A percentile compares a stretch with the other conserved stretches of the same genome.
Conservation (phyloP, 2,329 filamentous ascomycete genomes). For the Endoconidiophora polonica region DNA sequence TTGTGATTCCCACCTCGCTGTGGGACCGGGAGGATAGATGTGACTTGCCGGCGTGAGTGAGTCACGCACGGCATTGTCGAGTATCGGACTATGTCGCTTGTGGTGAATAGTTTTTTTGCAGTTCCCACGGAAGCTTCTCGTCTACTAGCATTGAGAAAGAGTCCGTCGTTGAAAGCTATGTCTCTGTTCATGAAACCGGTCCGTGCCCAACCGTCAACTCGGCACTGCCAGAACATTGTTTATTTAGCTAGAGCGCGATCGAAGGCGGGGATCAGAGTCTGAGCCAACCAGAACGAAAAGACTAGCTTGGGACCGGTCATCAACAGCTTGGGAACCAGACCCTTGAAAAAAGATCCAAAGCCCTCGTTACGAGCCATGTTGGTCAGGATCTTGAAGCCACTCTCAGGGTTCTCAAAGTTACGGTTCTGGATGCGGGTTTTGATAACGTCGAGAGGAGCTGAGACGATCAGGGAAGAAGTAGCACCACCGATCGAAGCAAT, state of each 20-base stretch:
- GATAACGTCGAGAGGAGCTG: slow-evolving; percentile 91
- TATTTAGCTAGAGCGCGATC: slow-evolving; percentile 31
- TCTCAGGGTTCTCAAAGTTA: slow-evolving; percentile 96
- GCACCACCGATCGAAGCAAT: slow-evolving; percentile 90
- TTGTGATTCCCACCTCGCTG: too few species aligned
- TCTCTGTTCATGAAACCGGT: too few species aligned
- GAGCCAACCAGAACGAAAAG: slow-evolving; percentile 98
- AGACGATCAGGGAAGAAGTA: slow-evolving; percentile 85
- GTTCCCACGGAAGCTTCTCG: too few species aligned
- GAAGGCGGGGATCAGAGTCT: slow-evolving; percentile 93
- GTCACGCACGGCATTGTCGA: too few species aligned
- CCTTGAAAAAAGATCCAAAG: slow-evolving; percentile 84
- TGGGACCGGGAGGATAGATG: too few species aligned
- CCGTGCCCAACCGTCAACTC: too few species aligned
- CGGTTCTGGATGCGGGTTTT: slow-evolving; percentile 97
- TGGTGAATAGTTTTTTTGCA: too few species aligned
- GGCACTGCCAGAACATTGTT: slow-evolving; percentile 4
- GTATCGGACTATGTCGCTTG: too few species aligned
- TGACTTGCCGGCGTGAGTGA: too few species aligned
- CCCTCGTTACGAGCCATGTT: slow-evolving; percentile 94
- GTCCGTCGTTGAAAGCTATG: too few species aligned
- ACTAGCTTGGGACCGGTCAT: slow-evolving; percentile 99
- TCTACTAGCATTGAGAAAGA: too few species aligned
- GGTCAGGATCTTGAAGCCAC: slow-evolving; percentile 74
- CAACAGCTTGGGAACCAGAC: slow-evolving; percentile 85